Conservation (phyloP, 73 alveolate species). For the Tetrahymena thermophila region DNA sequence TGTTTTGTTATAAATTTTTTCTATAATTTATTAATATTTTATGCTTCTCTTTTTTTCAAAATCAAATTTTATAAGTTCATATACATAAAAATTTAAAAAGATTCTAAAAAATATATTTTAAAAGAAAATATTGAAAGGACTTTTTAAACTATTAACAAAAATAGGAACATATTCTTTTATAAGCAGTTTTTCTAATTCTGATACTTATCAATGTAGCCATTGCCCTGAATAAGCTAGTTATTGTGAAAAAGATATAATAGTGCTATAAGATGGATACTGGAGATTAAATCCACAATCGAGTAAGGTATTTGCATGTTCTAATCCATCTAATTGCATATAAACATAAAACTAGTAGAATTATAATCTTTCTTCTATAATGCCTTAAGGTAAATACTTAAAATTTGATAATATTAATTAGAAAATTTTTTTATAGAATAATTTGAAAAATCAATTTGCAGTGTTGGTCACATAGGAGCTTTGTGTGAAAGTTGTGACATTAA, state of each 20-base stretch:
- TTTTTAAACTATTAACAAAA: no score
- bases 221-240: neutral
- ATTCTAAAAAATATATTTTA: no score
- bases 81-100: no score
- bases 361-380: neutral
- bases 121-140: no score
- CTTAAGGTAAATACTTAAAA: neutral
- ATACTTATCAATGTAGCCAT: neutral
- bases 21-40: no score
- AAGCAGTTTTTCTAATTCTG: neutral
- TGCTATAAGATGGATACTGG: neutral
- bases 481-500: neutral
- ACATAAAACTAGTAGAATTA: neutral
- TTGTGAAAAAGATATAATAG: neutral
- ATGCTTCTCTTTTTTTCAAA: no score
- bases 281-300: neutral
- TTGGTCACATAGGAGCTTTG: neutral
- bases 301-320: neutral
- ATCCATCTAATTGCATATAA: neutral
- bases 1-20: no score
- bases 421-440: neutral
- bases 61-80: no score
- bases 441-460: neutral
- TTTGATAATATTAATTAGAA: neutral
- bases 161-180: neutral